phyloP scores from a whole-genome alignment of 257 asterid species.

The Nicotiana tomentosiformis region DNA sequence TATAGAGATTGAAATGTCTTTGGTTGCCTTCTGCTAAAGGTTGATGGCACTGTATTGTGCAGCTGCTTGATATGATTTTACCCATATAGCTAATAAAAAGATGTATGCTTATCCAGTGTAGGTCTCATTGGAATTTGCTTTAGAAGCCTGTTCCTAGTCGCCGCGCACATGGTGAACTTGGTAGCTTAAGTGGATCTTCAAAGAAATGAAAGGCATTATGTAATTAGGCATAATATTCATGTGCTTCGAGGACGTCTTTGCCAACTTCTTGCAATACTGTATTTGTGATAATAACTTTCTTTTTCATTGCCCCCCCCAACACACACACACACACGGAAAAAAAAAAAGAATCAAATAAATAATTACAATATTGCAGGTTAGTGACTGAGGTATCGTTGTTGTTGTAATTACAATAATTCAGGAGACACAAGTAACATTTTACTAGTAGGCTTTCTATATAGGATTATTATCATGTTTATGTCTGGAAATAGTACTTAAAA shows the following conservation, averaged over 20 bases:
- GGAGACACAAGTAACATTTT: too few relatives aligned
- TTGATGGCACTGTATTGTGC: neutral
- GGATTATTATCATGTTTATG: neutral
- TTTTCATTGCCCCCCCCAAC: neutral
- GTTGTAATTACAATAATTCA: too few relatives aligned
- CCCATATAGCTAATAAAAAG: neutral
- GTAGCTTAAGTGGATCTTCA: neutral
- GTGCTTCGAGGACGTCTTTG: neutral
- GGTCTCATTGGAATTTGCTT: neutral
- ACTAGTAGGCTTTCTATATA: neutral
- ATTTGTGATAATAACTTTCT: neutral
- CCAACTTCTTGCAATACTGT: neutral
- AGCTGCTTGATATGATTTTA: neutral
- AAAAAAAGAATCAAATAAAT: too few relatives aligned
- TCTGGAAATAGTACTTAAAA: neutral
- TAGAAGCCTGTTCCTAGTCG: neutral
- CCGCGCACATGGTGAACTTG: neutral
- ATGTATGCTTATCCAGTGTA: neutral
- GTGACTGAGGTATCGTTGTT: too few relatives aligned
- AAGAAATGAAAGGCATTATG: neutral
- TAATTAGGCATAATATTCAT: neutral
- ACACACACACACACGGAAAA: too few relatives aligned
- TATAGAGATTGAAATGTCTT: neutral
- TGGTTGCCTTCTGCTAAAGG: neutral
- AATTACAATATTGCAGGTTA: too few relatives aligned